Evolutionary conservation across 352 stramenopile genomes (phyloP).

Genomic region (Phytophthora colocasiae): DNA sequence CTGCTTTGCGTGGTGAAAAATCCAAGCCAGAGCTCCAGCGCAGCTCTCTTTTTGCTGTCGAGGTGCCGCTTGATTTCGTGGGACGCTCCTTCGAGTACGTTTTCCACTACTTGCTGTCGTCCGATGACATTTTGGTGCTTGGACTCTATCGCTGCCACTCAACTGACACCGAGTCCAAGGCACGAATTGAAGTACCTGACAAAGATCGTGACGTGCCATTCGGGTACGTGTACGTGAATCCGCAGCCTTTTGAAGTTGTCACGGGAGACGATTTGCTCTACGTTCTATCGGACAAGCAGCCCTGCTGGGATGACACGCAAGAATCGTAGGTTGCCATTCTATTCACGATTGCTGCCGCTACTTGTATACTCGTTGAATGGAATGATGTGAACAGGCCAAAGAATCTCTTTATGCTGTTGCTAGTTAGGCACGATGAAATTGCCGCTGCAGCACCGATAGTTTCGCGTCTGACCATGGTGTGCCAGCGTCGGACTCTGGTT

Average conservation of each 20-base stretch:
- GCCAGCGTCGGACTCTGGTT: slow-evolving; percentile 60
- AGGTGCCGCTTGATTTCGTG: slow-evolving; percentile 86
- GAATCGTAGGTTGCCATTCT: slow-evolving; percentile 8
- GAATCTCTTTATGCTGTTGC: neutral
- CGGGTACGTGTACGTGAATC: slow-evolving; percentile 88
- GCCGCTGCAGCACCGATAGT: slow-evolving; percentile 48
- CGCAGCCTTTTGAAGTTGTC: slow-evolving; percentile 74
- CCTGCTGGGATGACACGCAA: slow-evolving; percentile 56
- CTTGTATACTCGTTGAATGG: neutral
- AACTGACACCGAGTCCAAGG: slow-evolving; percentile 13
- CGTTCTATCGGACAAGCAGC: slow-evolving; percentile 84
- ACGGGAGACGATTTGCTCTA: slow-evolving; percentile 87
- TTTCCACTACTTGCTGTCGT: slow-evolving; percentile 85
- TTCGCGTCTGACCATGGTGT: slow-evolving; percentile 84
- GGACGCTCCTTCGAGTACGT: slow-evolving; percentile 84
- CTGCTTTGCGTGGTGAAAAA: slow-evolving; percentile 45
- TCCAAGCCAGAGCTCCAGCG: slow-evolving; percentile 53
- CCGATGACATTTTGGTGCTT: slow-evolving; percentile 79
- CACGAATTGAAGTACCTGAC: slow-evolving; percentile 67
- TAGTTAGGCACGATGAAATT: slow-evolving; percentile 35
- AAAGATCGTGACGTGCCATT: slow-evolving; percentile 77
- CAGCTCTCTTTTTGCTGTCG: slow-evolving; percentile 82
- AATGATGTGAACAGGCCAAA: too few relatives aligned
- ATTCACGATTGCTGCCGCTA: neutral
- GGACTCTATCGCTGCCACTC: slow-evolving; percentile 81